These are phyloP conservation scores for Termitomyces sp. DNA, from an alignment of 1,284 basidiomycete genomes.

Conservation along the genomic window DNA sequence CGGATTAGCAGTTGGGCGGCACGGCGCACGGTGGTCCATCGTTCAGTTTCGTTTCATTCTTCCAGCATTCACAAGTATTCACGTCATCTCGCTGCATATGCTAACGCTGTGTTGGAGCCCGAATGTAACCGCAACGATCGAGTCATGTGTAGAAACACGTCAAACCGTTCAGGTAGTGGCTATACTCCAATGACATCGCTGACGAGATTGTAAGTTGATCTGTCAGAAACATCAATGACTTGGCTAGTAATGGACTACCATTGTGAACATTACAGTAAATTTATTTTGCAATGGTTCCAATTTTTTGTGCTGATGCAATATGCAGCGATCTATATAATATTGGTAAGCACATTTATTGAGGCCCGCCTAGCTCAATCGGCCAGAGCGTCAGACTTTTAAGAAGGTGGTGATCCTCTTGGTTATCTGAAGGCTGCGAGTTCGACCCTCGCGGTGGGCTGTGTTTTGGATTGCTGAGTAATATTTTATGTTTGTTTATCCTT, in stretches of 20 bases:
- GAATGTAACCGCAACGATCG: background rate
- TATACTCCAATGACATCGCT: too few species aligned
- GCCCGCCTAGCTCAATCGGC: slow-evolving; percentile 85
- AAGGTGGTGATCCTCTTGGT: rapidly evolving
- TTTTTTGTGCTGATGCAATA: too few species aligned
- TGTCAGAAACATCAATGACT: too few species aligned
- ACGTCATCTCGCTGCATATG: background rate
- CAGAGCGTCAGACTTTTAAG: slow-evolving; percentile 82
- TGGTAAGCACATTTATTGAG: too few species aligned
- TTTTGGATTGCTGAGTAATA: too few species aligned
- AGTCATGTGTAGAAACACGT: background rate
- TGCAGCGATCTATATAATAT: too few species aligned
- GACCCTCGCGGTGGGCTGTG: slow-evolving; percentile 86
- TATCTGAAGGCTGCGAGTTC: slow-evolving; percentile 89
- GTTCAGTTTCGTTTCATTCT: background rate
- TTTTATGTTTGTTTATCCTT: too few species aligned
- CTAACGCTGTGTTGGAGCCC: background rate
- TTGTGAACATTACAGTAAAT: too few species aligned
- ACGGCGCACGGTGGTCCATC: background rate
- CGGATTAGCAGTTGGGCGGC: background rate
- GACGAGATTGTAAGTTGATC: background rate
- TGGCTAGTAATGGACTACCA: too few species aligned
- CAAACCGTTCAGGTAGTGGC: background rate
- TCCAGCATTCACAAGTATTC: background rate
- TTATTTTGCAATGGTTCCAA: too few species aligned